Conservation (phyloP, 371 early-diverging fungal genomes). For the Mortierella sp. region DNA sequence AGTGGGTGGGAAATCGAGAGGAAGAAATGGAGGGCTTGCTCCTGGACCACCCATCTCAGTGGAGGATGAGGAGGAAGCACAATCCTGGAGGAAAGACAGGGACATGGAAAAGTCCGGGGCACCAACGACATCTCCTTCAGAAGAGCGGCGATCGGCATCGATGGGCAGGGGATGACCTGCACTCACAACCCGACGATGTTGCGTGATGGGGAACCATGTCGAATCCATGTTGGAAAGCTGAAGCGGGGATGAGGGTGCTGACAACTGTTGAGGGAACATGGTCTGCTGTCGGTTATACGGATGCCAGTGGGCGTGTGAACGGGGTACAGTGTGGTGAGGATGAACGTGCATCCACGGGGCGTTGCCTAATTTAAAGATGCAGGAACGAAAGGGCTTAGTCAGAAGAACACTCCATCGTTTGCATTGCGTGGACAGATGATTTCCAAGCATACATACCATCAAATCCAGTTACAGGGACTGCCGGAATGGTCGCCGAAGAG, state of each 20-base stretch:
- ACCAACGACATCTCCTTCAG: slow-evolving; percentile 26
- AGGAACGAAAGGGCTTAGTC: too few species aligned
- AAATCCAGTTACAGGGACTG: neutral
- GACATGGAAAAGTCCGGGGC: slow-evolving; percentile 13
- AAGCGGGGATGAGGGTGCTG: slow-evolving; percentile 35
- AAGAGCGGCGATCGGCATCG: slow-evolving; percentile 29
- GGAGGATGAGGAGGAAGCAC: neutral
- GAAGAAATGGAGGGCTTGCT: neutral
- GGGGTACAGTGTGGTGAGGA: slow-evolving; percentile 6
- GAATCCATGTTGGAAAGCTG: slow-evolving; percentile 7
- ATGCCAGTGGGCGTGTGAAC: slow-evolving; percentile 22
- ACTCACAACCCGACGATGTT: slow-evolving; percentile 43
- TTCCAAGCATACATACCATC: too few species aligned
- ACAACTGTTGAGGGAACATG: slow-evolving; percentile 12
- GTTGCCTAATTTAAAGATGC: too few species aligned
- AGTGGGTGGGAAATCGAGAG: neutral
- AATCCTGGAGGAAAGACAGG: slow-evolving; percentile 11
- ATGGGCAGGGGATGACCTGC: slow-evolving; percentile 6
- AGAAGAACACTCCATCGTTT: too few species aligned
- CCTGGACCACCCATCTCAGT: neutral
- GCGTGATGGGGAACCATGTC: slow-evolving; percentile 13
- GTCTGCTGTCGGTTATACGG: slow-evolving; percentile 28
- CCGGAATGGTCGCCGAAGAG: neutral
- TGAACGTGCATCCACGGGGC: slow-evolving; percentile 8
- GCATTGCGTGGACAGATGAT: too few species aligned